Base-by-base conservation (phyloP, 768 basidiomycete species). In the Kwoniella botswanensis region DNA sequence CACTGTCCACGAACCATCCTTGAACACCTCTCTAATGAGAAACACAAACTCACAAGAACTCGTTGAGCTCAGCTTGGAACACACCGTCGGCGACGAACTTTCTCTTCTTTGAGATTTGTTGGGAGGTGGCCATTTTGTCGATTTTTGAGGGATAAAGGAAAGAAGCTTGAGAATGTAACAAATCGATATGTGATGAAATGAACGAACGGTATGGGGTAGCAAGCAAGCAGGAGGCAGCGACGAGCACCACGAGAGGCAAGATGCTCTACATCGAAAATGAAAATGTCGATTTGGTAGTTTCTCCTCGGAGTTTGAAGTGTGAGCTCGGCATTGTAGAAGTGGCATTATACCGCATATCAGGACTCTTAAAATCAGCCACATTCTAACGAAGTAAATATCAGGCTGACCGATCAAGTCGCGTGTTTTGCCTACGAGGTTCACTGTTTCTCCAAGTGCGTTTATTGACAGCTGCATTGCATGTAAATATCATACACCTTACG, bases 11-110 rank as follows among this genome's bases (percentile, higher is more conserved):
- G 41, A 12, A 17, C 58, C 21, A 29, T 52, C 18, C 42, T 44
- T 66, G 9, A 12, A 46, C 44, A 46, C 44, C 41, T 29, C 17
- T 21, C 3, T 21, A 29, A 61, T 24, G 41, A 66, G 7, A 67
- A 44, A 50, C 44, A 29, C 18, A 22, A 21, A 80, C 82, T 79
- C 73, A 83, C 82, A 98, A 97, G 89, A 99, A 98, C 86, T 99
- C 97, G 84, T 93, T 93, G 85, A 99, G 89, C 87, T 99, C 97
- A 77, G 97, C 97, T 84, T 93, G 94, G 89, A 95, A 96, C 68
- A 98, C 95, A 90, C 95, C 95, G 84, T 97, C 95, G 67, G 94
- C 94, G 82, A 96, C 92, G 82, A 96, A 95, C 89, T 84, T 98
- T 88, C 94, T 90, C 88, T 95, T 96, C 87, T 98, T 97, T 88